Conservation (phyloP, 257 asterid species). For the Leptodermis oblonga region DNA sequence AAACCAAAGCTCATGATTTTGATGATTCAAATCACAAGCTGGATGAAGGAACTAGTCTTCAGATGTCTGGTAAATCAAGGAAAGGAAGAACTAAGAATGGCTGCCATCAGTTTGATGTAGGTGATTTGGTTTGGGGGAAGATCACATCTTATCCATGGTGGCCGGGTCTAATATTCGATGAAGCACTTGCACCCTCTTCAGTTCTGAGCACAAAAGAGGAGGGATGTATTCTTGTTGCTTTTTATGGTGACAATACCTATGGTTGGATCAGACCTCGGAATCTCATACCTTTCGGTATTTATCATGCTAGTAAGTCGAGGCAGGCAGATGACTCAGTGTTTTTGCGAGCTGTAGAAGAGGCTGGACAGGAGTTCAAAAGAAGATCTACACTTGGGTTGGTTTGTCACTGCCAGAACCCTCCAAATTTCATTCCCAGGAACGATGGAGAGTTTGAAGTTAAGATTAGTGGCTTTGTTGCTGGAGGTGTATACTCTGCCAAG, state of each 20-base stretch:
- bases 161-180: slow-evolving; percentile 22
- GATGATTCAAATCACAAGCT: slow-evolving; percentile 1
- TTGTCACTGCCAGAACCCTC: no score
- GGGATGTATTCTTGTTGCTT: slow-evolving; percentile 21
- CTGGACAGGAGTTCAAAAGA: slow-evolving; percentile 15
- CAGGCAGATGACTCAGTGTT: background rate
- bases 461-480: slow-evolving; percentile 11
- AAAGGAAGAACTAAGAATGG: background rate
- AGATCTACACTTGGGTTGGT: slow-evolving; percentile 24
- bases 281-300: slow-evolving; percentile 18
- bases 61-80: slow-evolving; percentile 15
- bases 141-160: slow-evolving; percentile 26
- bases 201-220: slow-evolving; percentile 10
- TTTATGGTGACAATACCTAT: slow-evolving; percentile 25
- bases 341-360: slow-evolving; percentile 17
- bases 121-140: slow-evolving; percentile 30
- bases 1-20: background rate
- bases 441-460: slow-evolving; percentile 13
- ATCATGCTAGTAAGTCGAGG: slow-evolving; percentile 16
- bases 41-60: slow-evolving; percentile 15
- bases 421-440: slow-evolving; percentile 8
- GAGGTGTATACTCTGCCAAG: slow-evolving; percentile 14
- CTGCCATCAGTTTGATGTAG: background rate
- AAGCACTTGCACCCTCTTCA: slow-evolving; percentile 13
- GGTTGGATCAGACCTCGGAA: slow-evolving; percentile 19